Evolutionary conservation across 345 rosid species (phyloP), one percentile per base, ranked within the genome.

Genomic region (Gynandropsis gynandra): DNA sequence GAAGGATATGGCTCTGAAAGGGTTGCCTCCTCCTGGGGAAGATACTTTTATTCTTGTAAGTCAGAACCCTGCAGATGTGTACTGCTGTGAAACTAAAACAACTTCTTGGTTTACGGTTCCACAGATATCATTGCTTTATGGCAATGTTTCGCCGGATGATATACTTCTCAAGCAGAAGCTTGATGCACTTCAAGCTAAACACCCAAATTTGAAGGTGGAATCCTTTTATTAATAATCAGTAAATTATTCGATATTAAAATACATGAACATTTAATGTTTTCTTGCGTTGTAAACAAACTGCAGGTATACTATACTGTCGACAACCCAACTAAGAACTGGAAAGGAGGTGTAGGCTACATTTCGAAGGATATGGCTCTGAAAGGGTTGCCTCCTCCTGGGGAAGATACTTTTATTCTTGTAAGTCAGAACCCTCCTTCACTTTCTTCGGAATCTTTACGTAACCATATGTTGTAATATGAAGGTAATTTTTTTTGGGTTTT

Each of bases 91-190:
- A n/a, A n/a, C n/a, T n/a, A n/a, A n/a, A n/a, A n/a, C n/a, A 12
- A 38, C 8, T 42, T 53, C 16, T 14, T 19, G 19, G 53, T 18
- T 31, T 24, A 24, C 5, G 29, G 10, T 34, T 18, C 19, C 29
- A 72, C 80, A 86, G 97, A 78, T 89, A 18, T 78, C 96, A 4
- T 67, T 89, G 67, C 61, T 89, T 15, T 89, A 83, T 72, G 97
- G 79, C 52, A 89, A 89, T 78, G 74, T 89, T 61, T 89, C 97
- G 16, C 87, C 96, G 13, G 97, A 86, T 75, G 97, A 89, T 65
- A 86, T 89, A 54, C 71, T 89, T 46, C 87, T 89, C 32, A 80
- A 86, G 67, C 88, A 89, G 72, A 86, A 83, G 75, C 90, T 89
- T 42, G 96, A 89, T 72, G 52, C 56, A 21, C 95, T 89, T 68